These are phyloP conservation scores for Mortierella antarctica DNA, from an alignment of 192 early-diverging fungal genomes.

Conservation along the genomic window DNA sequence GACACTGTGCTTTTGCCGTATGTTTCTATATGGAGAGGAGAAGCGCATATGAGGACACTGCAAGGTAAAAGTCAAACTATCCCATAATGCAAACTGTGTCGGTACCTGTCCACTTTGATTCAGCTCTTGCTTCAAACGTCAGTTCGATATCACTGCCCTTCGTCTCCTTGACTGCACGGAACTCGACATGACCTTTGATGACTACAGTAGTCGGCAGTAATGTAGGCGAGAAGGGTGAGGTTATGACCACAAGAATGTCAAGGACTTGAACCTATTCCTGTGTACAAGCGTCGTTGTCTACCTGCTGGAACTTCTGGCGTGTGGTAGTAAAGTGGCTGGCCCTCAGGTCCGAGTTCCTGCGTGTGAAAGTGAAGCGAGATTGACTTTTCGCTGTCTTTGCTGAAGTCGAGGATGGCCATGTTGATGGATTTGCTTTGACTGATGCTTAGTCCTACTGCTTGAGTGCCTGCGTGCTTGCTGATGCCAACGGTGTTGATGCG, in stretches of 20 bases:
- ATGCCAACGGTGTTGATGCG: too few relatives aligned
- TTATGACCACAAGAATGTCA: not conserved
- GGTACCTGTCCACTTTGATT: constrained; percentile 41
- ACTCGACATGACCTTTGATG: constrained; percentile 38
- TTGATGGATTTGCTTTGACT: not conserved
- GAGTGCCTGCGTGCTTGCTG: too few relatives aligned
- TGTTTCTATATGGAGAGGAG: constrained; percentile 9
- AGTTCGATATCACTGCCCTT: constrained; percentile 23
- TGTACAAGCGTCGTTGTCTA: not conserved
- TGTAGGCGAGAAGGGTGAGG: not conserved
- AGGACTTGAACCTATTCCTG: not conserved
- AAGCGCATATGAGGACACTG: not conserved
- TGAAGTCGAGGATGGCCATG: constrained; percentile 35
- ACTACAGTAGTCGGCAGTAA: not conserved
- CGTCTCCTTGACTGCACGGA: constrained; percentile 30
- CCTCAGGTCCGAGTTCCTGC: constrained; percentile 21
- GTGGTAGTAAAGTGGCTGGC: constrained; percentile 26
- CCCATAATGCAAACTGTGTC: not conserved
- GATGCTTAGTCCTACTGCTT: too few relatives aligned
- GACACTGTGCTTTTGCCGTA: constrained; percentile 11
- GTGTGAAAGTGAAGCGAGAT: constrained; percentile 33
- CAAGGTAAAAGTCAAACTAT: not conserved
- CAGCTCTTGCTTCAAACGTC: constrained; percentile 28
- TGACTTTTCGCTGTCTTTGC: constrained; percentile 32
- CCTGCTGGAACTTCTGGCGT: constrained; percentile 30